A percentile compares a stretch with the other conserved stretches of the same genome.
phyloP scores from a whole-genome alignment of 768 basidiomycete genomes.

The Leccinum uliginosum region DNA sequence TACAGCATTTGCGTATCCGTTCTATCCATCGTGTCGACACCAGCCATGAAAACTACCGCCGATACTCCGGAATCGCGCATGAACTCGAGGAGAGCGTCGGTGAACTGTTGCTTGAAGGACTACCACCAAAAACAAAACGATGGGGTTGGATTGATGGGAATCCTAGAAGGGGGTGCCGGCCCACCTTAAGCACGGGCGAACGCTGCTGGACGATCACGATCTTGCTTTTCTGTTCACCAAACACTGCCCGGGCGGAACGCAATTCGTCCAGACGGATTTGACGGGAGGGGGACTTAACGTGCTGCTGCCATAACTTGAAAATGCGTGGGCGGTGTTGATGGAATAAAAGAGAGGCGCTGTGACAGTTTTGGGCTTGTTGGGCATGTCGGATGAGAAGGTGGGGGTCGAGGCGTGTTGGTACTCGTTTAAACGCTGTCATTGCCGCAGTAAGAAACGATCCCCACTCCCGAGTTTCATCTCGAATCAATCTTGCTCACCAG shows the following conservation, averaged over 20 bases:
- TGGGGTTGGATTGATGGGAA: background rate
- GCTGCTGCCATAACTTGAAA: no score
- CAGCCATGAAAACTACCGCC: constrained; percentile 62
- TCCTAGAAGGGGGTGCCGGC: no score
- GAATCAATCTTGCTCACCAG: no score
- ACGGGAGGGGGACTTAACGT: no score
- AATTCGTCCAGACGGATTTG: background rate
- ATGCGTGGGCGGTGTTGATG: no score
- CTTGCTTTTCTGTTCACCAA: constrained; percentile 45
- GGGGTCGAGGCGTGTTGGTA: no score
- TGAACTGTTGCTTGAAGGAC: constrained; percentile 67
- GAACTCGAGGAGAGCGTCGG: constrained; percentile 54
- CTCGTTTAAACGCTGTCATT: no score
- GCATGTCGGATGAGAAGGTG: no score
- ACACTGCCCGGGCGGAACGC: constrained; percentile 43
- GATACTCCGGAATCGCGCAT: constrained; percentile 45
- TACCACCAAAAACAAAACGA: constrained; percentile 24
- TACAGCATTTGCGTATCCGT: constrained; percentile 78
- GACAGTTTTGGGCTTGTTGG: no score
- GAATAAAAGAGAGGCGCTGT: no score
- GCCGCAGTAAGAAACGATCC: no score
- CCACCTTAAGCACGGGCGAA: constrained; percentile 74
- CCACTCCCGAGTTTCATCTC: background rate
- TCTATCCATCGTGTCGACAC: constrained; percentile 68
- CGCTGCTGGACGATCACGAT: constrained; percentile 73